phyloP scores from a whole-genome alignment of 306 rosid species.

The Cicer judaicum region DNA sequence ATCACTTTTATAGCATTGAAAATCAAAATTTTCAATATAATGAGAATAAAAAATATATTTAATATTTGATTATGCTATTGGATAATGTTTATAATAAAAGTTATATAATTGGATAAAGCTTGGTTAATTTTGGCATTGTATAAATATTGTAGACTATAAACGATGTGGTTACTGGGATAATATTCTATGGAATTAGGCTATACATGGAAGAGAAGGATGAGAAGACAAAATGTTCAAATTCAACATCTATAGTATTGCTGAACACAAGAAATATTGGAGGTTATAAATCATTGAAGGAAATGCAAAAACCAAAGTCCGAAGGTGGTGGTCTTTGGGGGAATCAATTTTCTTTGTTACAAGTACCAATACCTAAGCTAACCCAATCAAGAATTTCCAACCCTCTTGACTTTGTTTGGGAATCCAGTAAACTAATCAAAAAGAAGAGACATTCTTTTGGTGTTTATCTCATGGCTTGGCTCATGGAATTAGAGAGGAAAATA shows the following conservation, averaged over 20 bases:
- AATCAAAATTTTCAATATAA: too few species aligned
- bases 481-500: slow-evolving; percentile 53
- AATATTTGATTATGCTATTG: too few species aligned
- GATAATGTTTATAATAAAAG: too few species aligned
- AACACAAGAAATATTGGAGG: slow-evolving; percentile 56
- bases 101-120: background rate
- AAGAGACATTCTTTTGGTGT: slow-evolving; percentile 55
- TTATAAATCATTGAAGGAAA: slow-evolving; percentile 59
- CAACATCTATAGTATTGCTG: slow-evolving; percentile 60
- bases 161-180: slow-evolving; percentile 56
- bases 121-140: background rate
- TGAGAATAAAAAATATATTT: too few species aligned
- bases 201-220: slow-evolving; percentile 58
- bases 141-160: slow-evolving; percentile 53
- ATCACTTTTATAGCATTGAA: too few species aligned
- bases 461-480: slow-evolving; percentile 41
- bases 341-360: slow-evolving; percentile 48
- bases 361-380: slow-evolving; percentile 55
- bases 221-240: slow-evolving; percentile 44
- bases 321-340: slow-evolving; percentile 58
- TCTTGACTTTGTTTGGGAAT: slow-evolving; percentile 56
- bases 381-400: slow-evolving; percentile 50
- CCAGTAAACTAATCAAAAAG: slow-evolving; percentile 47
- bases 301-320: slow-evolving; percentile 47
- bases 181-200: slow-evolving; percentile 56